Conservation (phyloP, 202 grass and related monocot species). For the Schoenoplectus triqueter region DNA sequence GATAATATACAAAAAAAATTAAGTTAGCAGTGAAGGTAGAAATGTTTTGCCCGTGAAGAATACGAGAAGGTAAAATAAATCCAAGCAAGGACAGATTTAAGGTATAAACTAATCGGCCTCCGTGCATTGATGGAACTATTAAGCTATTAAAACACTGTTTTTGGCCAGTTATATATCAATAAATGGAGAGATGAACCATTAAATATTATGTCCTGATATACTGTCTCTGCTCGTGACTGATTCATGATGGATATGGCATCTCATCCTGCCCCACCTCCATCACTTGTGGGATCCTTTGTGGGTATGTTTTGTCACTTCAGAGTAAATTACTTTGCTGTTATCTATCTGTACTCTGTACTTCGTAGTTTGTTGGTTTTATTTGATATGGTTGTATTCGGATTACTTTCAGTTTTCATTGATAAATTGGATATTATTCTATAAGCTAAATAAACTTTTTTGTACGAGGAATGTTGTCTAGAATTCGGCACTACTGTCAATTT, state of each 20-base stretch:
- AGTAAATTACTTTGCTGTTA: background rate
- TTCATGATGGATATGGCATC: slow-evolving; percentile 37
- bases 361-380: background rate
- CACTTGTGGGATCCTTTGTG: slow-evolving; percentile 13
- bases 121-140: slow-evolving; percentile 16
- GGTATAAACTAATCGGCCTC: slow-evolving; percentile 21
- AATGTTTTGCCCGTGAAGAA: slow-evolving; percentile 11
- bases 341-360: background rate
- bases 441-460: background rate
- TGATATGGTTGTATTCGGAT: background rate
- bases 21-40: background rate
- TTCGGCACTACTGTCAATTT: background rate
- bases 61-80: background rate
- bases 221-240: slow-evolving; percentile 41
- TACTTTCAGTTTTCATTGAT: too few species aligned
- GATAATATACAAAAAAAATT: background rate
- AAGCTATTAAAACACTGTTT: slow-evolving; percentile 17
- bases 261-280: slow-evolving; percentile 9
- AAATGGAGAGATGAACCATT: slow-evolving; percentile 19
- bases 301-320: background rate
- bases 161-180: background rate
- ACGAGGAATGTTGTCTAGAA: background rate
- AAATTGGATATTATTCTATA: background rate
- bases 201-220: slow-evolving; percentile 22
- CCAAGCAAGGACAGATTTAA: slow-evolving; percentile 13